Base-by-base conservation (phyloP, 495 filamentous ascomycete species). In the Thermochaetoides thermophila region DNA sequence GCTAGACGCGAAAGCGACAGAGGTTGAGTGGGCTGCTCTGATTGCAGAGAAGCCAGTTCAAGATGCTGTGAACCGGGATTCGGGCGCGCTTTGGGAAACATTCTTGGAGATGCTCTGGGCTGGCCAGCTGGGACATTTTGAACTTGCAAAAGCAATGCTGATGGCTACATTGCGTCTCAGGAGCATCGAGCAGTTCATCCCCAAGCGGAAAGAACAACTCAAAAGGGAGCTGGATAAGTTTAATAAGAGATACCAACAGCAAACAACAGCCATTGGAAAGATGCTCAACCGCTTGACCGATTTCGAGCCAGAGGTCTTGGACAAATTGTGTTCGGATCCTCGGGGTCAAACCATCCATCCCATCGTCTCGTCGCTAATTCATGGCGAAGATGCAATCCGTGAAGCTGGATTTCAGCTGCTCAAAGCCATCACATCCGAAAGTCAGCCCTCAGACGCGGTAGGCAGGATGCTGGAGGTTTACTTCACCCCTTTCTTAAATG, bases 371-470 rank as follows among this genome's bases (percentile, higher is more conserved):
- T 62, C 76, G 3, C 66, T 89, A 6, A 76, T 83, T 63, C 37
- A 76, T 68, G 42, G 62, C 17, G 74, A 87, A 35, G 52, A 73
- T 5, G 64, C 71, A 31, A 74, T 81, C 30, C 79, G 77, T 34
- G 74, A 81, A 46, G 76, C 79, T 15, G 71, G 79, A 4, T 65
- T 87, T 4, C 78, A 84, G 39, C 56, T 93, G 19, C 71, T 91
- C 42, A 93, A 91, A 48, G 71, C 70, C 26, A 64, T 83, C 22
- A 87, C 80, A 38, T 68, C 65, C 5, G 72, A 87, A 48, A 68
- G 65, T 30, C 68, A 65, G 36, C 75, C 80, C 28, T 64, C 72
- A 34, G 82, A 85, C 34, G 84, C 84, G 1, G 69, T 95, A 22
- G 68, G 69, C 17, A 69, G 76, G 45, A 53, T 92, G 19, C 49